A percentile compares a stretch with the other conserved stretches of the same genome.
phyloP scores from a whole-genome alignment of 179 eudicot genomes.

The Pouteria campechiana region DNA sequence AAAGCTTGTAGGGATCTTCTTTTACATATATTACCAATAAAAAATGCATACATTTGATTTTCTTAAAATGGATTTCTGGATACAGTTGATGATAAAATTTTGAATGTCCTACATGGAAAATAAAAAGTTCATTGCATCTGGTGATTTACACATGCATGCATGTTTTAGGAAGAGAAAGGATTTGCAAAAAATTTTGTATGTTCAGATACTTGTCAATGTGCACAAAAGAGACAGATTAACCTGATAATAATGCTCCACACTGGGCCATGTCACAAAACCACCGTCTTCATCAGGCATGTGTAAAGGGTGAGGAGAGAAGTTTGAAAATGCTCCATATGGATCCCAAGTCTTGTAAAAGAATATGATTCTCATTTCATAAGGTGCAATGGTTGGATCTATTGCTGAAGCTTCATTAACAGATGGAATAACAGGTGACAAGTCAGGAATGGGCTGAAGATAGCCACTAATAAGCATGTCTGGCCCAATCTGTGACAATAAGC shows the following conservation, averaged over 20 bases:
- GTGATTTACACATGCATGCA: too few relatives aligned
- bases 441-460: slow-evolving; percentile 95
- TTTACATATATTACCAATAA: too few relatives aligned
- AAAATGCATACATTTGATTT: too few relatives aligned
- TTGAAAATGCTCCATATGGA: slow-evolving; percentile 89
- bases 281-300: slow-evolving; percentile 63
- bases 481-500: slow-evolving; percentile 92
- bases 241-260: slow-evolving; percentile 97
- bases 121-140: too few relatives aligned
- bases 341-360: slow-evolving; percentile 96
- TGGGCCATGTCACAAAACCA: slow-evolving; percentile 52
- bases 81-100: too few relatives aligned
- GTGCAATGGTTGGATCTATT: slow-evolving; percentile 74
- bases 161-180: background rate
- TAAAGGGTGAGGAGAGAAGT: slow-evolving; percentile 91
- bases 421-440: slow-evolving; percentile 74
- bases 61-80: too few relatives aligned
- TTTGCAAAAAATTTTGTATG: background rate
- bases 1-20: too few relatives aligned
- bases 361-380: slow-evolving; percentile 68
- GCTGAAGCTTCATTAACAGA: slow-evolving; percentile 67
- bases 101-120: too few relatives aligned
- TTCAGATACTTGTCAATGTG: background rate
- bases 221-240: slow-evolving; percentile 14
- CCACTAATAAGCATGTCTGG: slow-evolving; percentile 98